Evolutionary conservation across 108 stramenopile species (phyloP), one percentile per base, ranked within the genome.

Genomic region (Conticribra weissflogii): DNA sequence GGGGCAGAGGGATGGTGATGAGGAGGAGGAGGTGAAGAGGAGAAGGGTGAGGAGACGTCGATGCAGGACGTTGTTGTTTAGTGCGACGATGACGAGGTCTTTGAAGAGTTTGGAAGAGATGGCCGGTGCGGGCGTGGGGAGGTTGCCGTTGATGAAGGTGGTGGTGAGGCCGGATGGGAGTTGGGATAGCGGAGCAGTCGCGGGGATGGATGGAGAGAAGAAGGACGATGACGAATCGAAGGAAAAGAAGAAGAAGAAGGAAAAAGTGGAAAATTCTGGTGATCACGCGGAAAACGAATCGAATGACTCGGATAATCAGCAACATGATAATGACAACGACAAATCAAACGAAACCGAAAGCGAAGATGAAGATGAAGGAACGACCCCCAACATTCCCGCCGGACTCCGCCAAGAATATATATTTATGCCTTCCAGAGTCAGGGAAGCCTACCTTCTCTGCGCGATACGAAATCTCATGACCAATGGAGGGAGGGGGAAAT

Each of bases 11-110:
- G 71, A 9, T 29, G n/a, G 0, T 60, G 45, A 53, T 28, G 19
- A 8, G 64, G 63, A 67, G 57, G 36, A 54, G 32, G 32, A 67
- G 68, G 25, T 46, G 28, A 29, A 69, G 68, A 24, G 64, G 55
- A 57, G 59, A 63, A 57, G 83, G 62, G 62, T 76, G 5, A 72
- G 82, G 58, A 58, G 89, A 34, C 71, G 61, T 29, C 64, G 67
- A 47, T 95, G 97, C 31, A 92, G 97, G 54, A 99, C 98, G n/a
- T 67, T 98, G 24, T 73, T 98, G 32, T 98, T 98, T 74, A 93
- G 93, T 71, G 98, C 98, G 16, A 99, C 98, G 31, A 84, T 98
- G 92, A 97, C 98, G 28, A 58, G 78, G 46, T 88, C 86, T 61
- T 74, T 98, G 70, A 77, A 86, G 54, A 85, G 82, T 63, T 50